phyloP scores from a whole-genome alignment of 345 rosid genomes.

The Brassica carinata region DNA sequence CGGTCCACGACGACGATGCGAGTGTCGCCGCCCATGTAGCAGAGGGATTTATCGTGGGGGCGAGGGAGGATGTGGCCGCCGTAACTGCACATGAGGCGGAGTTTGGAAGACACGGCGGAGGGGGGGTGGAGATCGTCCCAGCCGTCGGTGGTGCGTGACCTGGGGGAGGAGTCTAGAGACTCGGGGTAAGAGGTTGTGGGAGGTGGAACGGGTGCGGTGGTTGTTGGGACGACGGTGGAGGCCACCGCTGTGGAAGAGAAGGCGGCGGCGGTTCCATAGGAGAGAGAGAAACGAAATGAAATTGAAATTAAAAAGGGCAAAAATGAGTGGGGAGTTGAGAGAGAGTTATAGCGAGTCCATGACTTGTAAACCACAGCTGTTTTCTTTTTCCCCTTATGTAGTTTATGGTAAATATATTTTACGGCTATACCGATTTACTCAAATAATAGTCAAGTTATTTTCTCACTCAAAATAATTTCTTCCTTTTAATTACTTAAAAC shows the following conservation, averaged over 20 bases:
- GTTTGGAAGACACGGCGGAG: conserved; percentile 52
- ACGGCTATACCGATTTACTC: background rate
- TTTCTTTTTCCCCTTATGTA: background rate
- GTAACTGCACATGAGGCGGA: conserved; percentile 92
- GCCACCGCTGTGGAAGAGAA: conserved; percentile 26
- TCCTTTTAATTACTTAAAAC: background rate
- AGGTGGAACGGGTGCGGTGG: conserved; percentile 23
- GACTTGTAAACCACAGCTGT: conserved; percentile 40
- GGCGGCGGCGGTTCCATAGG: conserved; percentile 41
- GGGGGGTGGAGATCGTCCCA: conserved; percentile 60
- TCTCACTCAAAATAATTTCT: conserved; percentile 1
- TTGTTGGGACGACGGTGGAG: conserved; percentile 36
- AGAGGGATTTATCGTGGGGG: conserved; percentile 83
- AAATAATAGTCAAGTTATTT: background rate
- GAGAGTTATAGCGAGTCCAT: conserved; percentile 26
- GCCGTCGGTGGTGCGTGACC: conserved; percentile 77
- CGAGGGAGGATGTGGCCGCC: conserved; percentile 93
- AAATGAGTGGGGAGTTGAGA: conserved; percentile 14
- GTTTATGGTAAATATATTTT: background rate
- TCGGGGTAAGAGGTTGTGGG: conserved; percentile 50
- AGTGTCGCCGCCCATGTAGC: conserved; percentile 89
- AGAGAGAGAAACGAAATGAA: background rate
- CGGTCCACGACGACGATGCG: conserved; percentile 91
- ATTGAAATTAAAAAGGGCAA: background rate
- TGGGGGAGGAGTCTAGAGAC: conserved; percentile 73